Evolutionary conservation across 805 yeast species (phyloP), one percentile per base, ranked within the genome.

Genomic region (Aciculoconidium aculeatum): DNA sequence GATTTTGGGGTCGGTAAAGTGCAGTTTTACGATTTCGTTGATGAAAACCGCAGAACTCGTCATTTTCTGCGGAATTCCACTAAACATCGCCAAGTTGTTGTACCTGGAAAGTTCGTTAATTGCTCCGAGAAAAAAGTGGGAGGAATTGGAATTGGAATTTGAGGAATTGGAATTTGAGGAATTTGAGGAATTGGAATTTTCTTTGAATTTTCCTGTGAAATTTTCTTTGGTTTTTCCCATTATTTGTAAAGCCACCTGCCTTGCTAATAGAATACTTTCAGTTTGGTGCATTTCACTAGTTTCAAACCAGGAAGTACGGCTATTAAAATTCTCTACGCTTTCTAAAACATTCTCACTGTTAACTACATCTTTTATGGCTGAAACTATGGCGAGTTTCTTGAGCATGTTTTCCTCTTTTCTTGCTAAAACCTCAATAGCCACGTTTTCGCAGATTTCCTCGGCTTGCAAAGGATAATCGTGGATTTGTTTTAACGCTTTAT

Each of bases 21-120:
- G 41, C 0, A 36, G 23, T 5, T 53, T 51, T 3, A 59, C 48
- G 11, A 72, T 37, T 16, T 57, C 51, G 28, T 67, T 62, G 12
- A 77, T 39, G 12, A 65, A 45, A 7, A 75, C 58, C 0, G 76
- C 57, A 0, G 76, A 57, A 35, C 67, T 74, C 2, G 74, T 53
- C 24, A 71, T 60, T 40, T 70, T 73, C 41, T 78, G 86, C 4
- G 40, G 49, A 21, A 63, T 65, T 0, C 38, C 32, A 2, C 47
- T 37, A 1, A 30, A 23, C 11, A 75, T 59, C 2, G 76, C 55
- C 13, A 65, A 36, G 14, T 53, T 46, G 7, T 67, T 71, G 34
- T 67, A 69, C 11, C 65, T 42, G 6, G 60, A 46, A 3, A 72
- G 40, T 34, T 74, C 80, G 36, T 49, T 36, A 4, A 51, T 32